Base-by-base conservation (phyloP, 768 basidiomycete genomes). In the Lyophyllum shimeji region DNA sequence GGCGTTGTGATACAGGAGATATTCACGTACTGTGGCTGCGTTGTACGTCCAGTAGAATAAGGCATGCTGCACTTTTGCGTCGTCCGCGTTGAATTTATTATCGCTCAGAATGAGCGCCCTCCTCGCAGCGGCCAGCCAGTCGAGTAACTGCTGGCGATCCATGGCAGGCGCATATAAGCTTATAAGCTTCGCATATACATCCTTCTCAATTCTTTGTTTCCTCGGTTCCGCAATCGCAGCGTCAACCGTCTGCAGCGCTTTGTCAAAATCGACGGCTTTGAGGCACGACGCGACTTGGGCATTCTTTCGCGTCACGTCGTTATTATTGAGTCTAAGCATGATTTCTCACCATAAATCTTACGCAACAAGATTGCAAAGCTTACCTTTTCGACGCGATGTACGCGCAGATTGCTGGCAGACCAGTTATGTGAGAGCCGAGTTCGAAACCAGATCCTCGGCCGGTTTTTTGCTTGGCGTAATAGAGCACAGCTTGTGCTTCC, bases 391-490 rank as follows among this genome's bases (percentile, higher is more conserved):
- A 82, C 21, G 82, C 81, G 46, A 84, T 64, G 50, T 74, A 72
- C 24, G 80, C 77, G 58, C 81, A 83, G 27, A 81, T 76, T 5
- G 82, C 80, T 17, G 79, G 72, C 27, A 82, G 53, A 20, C 77
- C 82, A 3, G 68, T 67, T 1, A 63, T 66, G 13, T 68, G 69
- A 20, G 74, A 57, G 3, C 75, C 72, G 2, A 82, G 56, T 18
- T 76, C 71, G 51, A 72, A 73, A 6, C 83, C 83, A 7, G 81
- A 79, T n/a, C 82, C 82, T 15, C 72, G 75, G 1, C 66, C 72
- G 13, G 81, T 83, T 59, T 71, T 78, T 3, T 71, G 60, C 44
- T 71, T 67, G 1, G 76, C 78, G 2, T 67, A 56, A 12, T 72
- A 68, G 1, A 79, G 50, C 5, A 82, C 59, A 0, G 56, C 57